Evolutionary conservation across 2,329 filamentous ascomycete genomes (phyloP).

Genomic region (Sarocladium brachiariae): DNA sequence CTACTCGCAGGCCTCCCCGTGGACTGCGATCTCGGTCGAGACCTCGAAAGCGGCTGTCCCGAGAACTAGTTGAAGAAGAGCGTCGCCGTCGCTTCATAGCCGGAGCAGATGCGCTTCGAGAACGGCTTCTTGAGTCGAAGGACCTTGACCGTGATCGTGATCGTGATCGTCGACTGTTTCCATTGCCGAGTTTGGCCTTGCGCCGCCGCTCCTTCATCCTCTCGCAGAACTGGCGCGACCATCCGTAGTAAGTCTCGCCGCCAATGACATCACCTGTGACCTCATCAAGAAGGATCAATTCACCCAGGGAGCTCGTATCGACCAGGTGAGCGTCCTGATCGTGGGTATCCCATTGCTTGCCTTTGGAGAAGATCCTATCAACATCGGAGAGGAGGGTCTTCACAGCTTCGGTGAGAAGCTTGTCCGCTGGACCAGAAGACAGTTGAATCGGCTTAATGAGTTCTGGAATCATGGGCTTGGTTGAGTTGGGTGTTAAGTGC

Average conservation of each 20-base stretch:
- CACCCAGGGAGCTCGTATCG: constrained; percentile 72
- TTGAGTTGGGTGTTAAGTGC: constrained; percentile 69
- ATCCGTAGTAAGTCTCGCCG: constrained; percentile 79
- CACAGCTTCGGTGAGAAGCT: constrained; percentile 59
- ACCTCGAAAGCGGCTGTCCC: neutral
- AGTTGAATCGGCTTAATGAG: constrained; percentile 68
- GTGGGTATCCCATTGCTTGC: constrained; percentile 30
- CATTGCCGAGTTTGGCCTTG: constrained; percentile 23
- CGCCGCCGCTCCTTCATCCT: constrained; percentile 63
- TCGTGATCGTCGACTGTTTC: constrained; percentile 26
- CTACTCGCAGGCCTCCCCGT: constrained; percentile 15
- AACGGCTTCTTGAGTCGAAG: constrained; percentile 16
- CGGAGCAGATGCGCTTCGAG: constrained; percentile 11
- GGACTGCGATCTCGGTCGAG: constrained; percentile 8
- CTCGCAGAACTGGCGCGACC: constrained; percentile 73
- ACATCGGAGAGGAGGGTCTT: constrained; percentile 63
- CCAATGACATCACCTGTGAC: constrained; percentile 57
- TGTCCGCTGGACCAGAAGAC: constrained; percentile 59
- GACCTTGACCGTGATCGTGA: constrained; percentile 21
- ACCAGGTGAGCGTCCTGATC: constrained; percentile 35
- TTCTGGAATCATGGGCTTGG: constrained; percentile 63
- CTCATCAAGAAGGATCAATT: constrained; percentile 58
- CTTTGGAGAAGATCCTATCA: constrained; percentile 57
- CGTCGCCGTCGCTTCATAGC: constrained; percentile 24
- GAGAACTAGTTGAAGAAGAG: constrained; percentile 17